phyloP scores from a whole-genome alignment of 2,329 filamentous ascomycete species.

The Neocatenulostroma microsporum region DNA sequence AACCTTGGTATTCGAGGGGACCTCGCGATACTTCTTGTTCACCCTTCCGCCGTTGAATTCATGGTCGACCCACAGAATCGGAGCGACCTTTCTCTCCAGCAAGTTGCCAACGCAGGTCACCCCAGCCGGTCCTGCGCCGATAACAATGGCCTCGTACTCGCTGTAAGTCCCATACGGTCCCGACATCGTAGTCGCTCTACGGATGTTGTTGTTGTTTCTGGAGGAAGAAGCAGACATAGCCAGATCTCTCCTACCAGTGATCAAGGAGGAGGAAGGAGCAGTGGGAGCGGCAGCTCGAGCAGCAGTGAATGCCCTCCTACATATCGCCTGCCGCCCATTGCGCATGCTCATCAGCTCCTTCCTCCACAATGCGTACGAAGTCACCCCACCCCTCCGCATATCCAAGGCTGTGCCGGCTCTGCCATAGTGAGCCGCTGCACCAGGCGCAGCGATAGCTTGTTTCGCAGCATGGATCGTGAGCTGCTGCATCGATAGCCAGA shows the following conservation, averaged over 20 bases:
- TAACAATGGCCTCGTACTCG: slow-evolving; percentile 48
- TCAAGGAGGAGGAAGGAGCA: background rate
- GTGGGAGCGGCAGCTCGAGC: background rate
- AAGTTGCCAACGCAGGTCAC: slow-evolving; percentile 56
- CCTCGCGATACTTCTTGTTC: slow-evolving; percentile 50
- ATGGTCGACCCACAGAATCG: slow-evolving; percentile 54
- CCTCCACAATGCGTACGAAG: no score
- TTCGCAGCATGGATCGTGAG: background rate
- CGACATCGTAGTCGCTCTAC: slow-evolving; percentile 7
- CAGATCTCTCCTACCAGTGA: background rate
- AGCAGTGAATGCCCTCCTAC: background rate
- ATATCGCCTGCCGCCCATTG: no score
- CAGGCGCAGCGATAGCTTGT: slow-evolving; percentile 5
- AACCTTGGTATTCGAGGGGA: slow-evolving; percentile 57
- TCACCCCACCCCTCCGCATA: background rate
- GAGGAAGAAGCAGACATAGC: background rate
- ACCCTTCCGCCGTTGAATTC: slow-evolving; percentile 41
- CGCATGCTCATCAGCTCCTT: no score
- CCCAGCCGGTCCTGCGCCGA: slow-evolving; percentile 53
- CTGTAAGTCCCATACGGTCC: slow-evolving; percentile 2
- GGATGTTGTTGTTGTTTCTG: background rate
- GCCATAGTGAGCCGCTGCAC: slow-evolving; percentile 4
- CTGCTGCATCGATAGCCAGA: slow-evolving; percentile 1
- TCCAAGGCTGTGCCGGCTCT: no score
- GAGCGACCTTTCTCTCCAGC: slow-evolving; percentile 45